Evolutionary conservation across 177 flowering plant genomes (phyloP).

Genomic region (Telopea speciosissima): DNA sequence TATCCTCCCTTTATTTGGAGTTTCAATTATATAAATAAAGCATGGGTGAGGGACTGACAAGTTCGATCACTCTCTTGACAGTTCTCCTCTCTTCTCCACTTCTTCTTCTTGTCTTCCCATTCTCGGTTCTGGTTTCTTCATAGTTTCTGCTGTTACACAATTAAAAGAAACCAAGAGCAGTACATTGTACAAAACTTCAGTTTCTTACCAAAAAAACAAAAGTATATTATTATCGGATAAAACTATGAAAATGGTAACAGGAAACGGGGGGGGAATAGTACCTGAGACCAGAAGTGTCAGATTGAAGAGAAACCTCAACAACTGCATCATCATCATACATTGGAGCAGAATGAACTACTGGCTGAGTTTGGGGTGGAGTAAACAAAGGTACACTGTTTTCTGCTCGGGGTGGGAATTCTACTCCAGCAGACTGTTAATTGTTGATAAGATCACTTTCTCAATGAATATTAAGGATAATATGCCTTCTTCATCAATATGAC

Average conservation of each 20-base stretch:
- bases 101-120: no score
- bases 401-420: slow-evolving; percentile 79
- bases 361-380: slow-evolving; percentile 88
- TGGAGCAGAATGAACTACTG: slow-evolving; percentile 39
- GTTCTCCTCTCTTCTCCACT: no score
- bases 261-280: slow-evolving; percentile 15
- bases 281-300: slow-evolving; percentile 78
- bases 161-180: no score
- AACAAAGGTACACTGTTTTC: slow-evolving; percentile 79
- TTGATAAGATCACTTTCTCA: slow-evolving; percentile 4
- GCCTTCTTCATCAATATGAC: background rate
- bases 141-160: no score
- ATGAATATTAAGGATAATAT: background rate
- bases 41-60: no score
- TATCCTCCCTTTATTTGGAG: no score
- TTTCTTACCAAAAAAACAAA: background rate
- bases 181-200: background rate
- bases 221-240: background rate
- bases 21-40: no score
- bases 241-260: background rate
- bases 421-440: slow-evolving; percentile 66
- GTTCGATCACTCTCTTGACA: no score
- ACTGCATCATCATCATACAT: slow-evolving; percentile 55
- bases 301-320: slow-evolving; percentile 63
- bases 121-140: no score